Base-by-base conservation (phyloP, 1,139 yeast genomes). In the Suhomyces coccinellae region DNA sequence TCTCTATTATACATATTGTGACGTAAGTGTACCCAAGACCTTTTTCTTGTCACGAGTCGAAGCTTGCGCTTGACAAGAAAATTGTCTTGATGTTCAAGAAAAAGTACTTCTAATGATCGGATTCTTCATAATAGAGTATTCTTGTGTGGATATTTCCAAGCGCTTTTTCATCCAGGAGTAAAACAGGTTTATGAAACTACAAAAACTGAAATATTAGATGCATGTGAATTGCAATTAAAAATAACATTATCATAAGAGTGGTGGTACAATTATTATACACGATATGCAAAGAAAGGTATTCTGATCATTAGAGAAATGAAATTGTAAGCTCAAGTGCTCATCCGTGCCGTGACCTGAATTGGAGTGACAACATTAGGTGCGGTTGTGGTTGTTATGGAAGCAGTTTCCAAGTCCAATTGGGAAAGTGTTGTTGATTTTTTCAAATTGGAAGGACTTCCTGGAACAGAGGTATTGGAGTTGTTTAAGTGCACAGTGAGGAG, bases 361-460 rank as follows among this genome's bases (percentile, higher is more conserved):
- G 73, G 73, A 0, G 78, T 71, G n/a, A 74, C 66, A 4, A 72
- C 67, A 47, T 64, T 71, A 2, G 77, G 75, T 6, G 76, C 74
- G 11, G 69, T 52, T 30, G 57, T 61, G 14, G 52, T 44, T 29
- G 60, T 63, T 26, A 61, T 60, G 11, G 67, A 51, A 24, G 60
- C 44, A 4, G 61, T 44, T 29, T 69, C 75, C 29, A 65, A 49
- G 26, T 71, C 74, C 26, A 71, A 48, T 43, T 66, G 67, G 10
- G 58, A 56, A 41, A 67, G 48, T 0, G 75, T 69, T 9, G 67
- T 57, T 4, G 75, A 66, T 45, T 66, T 63, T 38, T 54, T 58
- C 34, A 60, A 40, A 9, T 49, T 49, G 2, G 55, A 43, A 6
- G 54, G 50, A 26, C 55, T 50, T 4, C 44, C 49, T 12, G 48